Conservation (phyloP, 2,329 filamentous ascomycete genomes). For the Aureobasidium sp. region DNA sequence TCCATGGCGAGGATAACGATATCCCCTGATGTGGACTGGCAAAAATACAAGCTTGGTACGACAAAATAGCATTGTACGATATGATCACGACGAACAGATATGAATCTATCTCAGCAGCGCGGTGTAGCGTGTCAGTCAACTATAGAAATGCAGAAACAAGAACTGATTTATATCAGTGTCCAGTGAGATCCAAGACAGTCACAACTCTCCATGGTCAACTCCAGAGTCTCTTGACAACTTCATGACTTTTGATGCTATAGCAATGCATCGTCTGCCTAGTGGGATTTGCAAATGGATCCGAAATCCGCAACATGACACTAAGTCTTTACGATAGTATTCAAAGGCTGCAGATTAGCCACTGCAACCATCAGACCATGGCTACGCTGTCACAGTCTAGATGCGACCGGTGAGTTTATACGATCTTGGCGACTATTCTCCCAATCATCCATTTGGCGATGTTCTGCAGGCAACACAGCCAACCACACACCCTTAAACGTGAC, state of each 20-base stretch:
- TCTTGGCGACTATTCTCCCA: not conserved
- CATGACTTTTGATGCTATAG: too few species aligned
- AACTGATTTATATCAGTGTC: too few species aligned
- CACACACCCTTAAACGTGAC: not conserved
- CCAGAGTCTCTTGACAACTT: too few species aligned
- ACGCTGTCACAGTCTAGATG: not conserved
- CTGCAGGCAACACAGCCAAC: not conserved
- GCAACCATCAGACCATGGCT: not conserved
- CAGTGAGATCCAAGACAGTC: too few species aligned
- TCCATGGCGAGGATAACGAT: constrained; percentile 42
- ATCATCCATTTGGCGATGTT: not conserved
- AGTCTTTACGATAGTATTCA: not conserved
- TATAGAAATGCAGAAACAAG: too few species aligned
- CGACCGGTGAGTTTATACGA: not conserved
- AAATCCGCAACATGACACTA: too few species aligned
- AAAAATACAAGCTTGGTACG: not conserved
- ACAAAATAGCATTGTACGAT: not conserved
- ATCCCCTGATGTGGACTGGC: constrained; percentile 18
- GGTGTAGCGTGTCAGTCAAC: too few species aligned
- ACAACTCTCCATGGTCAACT: too few species aligned
- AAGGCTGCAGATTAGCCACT: not conserved
- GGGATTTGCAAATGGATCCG: not conserved
- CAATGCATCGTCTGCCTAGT: too few species aligned
- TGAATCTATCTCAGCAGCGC: too few species aligned
- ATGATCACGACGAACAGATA: not conserved